Percentiles rank a stretch among this genome's conserved stretches.
phyloP scores from a whole-genome alignment of 352 stramenopile genomes.

The Pythium grandisporangium region DNA sequence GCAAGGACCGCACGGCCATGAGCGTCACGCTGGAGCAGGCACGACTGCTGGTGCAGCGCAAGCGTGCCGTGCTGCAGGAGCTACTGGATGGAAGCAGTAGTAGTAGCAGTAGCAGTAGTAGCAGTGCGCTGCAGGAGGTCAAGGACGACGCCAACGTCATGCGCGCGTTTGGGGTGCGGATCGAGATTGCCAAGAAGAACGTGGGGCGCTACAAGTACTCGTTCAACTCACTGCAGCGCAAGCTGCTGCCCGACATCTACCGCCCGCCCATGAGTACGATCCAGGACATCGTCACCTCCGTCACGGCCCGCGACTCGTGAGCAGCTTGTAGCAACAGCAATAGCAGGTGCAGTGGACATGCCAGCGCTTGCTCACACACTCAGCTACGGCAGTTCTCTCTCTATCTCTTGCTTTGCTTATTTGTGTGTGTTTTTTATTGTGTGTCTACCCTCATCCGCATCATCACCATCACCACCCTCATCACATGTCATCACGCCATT shows the following conservation, averaged over 20 bases:
- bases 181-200: slow-evolving; percentile 97
- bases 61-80: slow-evolving; percentile 61
- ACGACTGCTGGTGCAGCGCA: slow-evolving; percentile 77
- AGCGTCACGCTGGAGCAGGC: slow-evolving; percentile 94
- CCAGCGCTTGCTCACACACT: not conserved
- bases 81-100: slow-evolving; percentile 44
- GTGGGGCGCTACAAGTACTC: slow-evolving; percentile 94
- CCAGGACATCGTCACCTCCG: slow-evolving; percentile 88
- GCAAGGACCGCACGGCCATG: slow-evolving; percentile 98
- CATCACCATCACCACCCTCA: not conserved
- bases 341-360: not conserved
- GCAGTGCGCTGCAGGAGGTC: slow-evolving; percentile 60
- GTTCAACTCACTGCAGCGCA: slow-evolving; percentile 95
- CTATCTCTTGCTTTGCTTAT: too few species aligned
- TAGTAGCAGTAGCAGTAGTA: slow-evolving; percentile 23
- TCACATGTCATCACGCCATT: too few species aligned
- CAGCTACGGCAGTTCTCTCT: too few species aligned
- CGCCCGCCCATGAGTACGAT: slow-evolving; percentile 84
- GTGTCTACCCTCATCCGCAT: not conserved
- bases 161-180: slow-evolving; percentile 88
- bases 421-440: not conserved
- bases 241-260: slow-evolving; percentile 93
- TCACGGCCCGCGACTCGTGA: slow-evolving; percentile 83
- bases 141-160: slow-evolving; percentile 82
- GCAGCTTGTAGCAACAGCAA: not conserved